These are phyloP conservation scores for Exserohilum turcica DNA, from an alignment of 2,329 filamentous ascomycete genomes.

Conservation along the genomic window DNA sequence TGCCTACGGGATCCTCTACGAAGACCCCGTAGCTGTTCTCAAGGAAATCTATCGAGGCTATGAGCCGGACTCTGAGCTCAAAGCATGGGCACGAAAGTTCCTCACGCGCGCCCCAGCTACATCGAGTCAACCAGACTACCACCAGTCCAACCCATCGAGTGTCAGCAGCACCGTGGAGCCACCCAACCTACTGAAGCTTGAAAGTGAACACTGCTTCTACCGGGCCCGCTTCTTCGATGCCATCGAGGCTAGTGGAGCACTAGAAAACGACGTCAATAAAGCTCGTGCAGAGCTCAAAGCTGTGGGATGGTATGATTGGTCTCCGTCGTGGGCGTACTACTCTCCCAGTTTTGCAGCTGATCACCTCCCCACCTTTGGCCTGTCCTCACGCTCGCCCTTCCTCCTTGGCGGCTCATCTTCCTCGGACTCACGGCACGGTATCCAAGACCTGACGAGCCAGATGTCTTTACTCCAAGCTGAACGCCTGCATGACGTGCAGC, in stretches of 20 bases:
- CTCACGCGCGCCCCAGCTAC: conserved; percentile 14
- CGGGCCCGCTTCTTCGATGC: conserved; percentile 22
- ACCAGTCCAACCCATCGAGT: background rate
- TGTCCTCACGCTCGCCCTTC: background rate
- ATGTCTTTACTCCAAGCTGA: background rate
- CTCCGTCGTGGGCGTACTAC: background rate
- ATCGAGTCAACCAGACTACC: background rate
- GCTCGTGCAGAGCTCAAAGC: conserved; percentile 19
- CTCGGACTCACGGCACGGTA: background rate
- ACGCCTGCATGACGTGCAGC: background rate
- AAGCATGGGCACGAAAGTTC: conserved; percentile 31
- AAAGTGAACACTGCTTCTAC: conserved; percentile 20
- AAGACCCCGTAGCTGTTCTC: conserved; percentile 47
- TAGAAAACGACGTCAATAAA: conserved; percentile 34
- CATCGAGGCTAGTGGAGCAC: conserved; percentile 17
- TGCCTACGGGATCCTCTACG: conserved; percentile 33
- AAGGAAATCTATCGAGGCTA: conserved; percentile 40
- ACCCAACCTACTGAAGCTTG: conserved; percentile 32
- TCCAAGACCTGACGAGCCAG: background rate
- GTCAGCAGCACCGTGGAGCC: conserved; percentile 12
- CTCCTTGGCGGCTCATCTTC: background rate
- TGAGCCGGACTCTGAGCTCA: conserved; percentile 30
- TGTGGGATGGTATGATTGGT: conserved; percentile 12
- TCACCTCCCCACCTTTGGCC: background rate
- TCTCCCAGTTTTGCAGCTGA: background rate